Conservation (phyloP, 2,329 filamentous ascomycete species). For the Xylaria sp. region DNA sequence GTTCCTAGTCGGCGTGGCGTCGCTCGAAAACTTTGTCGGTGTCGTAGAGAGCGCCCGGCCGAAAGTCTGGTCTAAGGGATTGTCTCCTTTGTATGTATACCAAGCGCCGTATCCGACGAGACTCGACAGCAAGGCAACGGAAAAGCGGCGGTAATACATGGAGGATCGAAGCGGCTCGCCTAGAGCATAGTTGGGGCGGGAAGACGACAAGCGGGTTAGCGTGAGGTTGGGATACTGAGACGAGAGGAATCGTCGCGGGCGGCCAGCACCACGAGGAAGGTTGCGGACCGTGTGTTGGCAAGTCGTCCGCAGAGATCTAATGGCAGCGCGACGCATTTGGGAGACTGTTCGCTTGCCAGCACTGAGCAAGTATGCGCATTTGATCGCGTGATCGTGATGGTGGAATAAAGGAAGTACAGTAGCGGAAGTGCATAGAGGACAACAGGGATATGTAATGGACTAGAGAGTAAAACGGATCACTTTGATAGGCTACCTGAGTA, state of each 20-base stretch:
- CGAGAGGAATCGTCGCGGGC: constrained; percentile 48
- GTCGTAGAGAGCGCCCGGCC: constrained; percentile 50
- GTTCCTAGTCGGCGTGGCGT: constrained; percentile 60
- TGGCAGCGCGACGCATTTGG: constrained; percentile 74
- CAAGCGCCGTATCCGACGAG: constrained; percentile 78
- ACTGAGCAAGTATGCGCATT: constrained; percentile 25
- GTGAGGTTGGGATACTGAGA: constrained; percentile 31
- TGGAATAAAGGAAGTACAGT: constrained; percentile 21
- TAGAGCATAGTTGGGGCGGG: constrained; percentile 45
- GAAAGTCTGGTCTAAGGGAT: constrained; percentile 44
- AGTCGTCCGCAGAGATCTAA: constrained; percentile 71
- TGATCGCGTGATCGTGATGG: constrained; percentile 1
- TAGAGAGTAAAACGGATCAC: constrained; percentile 12
- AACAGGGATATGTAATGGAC: constrained; percentile 22
- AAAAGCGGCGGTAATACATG: constrained; percentile 76
- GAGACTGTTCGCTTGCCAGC: constrained; percentile 22
- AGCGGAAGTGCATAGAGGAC: too few species aligned
- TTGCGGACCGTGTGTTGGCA: constrained; percentile 68
- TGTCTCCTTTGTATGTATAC: constrained; percentile 68
- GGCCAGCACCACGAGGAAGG: constrained; percentile 58
- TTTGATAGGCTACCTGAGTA: too few species aligned
- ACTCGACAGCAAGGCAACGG: constrained; percentile 70
- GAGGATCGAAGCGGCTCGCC: constrained; percentile 65
- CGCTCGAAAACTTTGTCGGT: constrained; percentile 41
- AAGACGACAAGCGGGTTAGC: constrained; percentile 49